Evolutionary conservation across 2,329 filamentous ascomycete genomes (phyloP).

Genomic region (Trematosphaeria pertusa): DNA sequence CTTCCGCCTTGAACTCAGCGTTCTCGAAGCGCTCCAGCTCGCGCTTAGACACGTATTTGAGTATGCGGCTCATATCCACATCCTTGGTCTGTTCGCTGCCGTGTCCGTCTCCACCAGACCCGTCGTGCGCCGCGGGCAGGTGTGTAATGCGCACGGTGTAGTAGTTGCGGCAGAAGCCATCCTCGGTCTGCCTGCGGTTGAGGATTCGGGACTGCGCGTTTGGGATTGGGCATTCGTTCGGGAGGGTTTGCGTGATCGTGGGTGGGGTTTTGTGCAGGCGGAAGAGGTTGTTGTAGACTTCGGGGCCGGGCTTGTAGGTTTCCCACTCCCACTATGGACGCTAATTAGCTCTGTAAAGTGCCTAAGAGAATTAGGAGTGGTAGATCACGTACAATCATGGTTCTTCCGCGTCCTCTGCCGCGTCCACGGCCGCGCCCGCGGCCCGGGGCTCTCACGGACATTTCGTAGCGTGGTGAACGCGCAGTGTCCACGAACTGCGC

Average conservation of each 20-base stretch:
- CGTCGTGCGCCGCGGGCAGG: background rate
- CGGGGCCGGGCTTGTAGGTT: conserved; percentile 32
- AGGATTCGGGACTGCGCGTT: conserved; percentile 37
- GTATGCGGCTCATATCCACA: conserved; percentile 37
- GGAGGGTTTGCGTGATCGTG: conserved; percentile 30
- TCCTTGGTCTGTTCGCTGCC: conserved; percentile 20
- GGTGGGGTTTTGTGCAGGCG: conserved; percentile 36
- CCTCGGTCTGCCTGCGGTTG: conserved; percentile 35
- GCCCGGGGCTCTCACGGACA: conserved; percentile 32
- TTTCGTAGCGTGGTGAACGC: conserved; percentile 7
- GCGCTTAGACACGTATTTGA: conserved; percentile 35
- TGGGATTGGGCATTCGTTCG: conserved; percentile 35
- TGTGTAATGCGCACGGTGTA: conserved; percentile 33
- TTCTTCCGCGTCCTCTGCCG: conserved; percentile 25
- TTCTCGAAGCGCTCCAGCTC: conserved; percentile 45
- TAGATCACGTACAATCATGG: conserved; percentile 18
- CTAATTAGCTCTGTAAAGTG: conserved; percentile 1
- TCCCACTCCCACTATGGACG: conserved; percentile 37
- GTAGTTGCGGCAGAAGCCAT: conserved; percentile 29
- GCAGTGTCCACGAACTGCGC: background rate
- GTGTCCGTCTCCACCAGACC: conserved; percentile 6
- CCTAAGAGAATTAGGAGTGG: background rate
- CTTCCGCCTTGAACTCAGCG: conserved; percentile 36
- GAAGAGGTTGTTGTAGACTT: conserved; percentile 39
- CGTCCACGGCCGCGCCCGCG: conserved; percentile 24